Evolutionary conservation across 23 red algal genomes (phyloP).

Genomic region (Gracilaria gracilis): DNA sequence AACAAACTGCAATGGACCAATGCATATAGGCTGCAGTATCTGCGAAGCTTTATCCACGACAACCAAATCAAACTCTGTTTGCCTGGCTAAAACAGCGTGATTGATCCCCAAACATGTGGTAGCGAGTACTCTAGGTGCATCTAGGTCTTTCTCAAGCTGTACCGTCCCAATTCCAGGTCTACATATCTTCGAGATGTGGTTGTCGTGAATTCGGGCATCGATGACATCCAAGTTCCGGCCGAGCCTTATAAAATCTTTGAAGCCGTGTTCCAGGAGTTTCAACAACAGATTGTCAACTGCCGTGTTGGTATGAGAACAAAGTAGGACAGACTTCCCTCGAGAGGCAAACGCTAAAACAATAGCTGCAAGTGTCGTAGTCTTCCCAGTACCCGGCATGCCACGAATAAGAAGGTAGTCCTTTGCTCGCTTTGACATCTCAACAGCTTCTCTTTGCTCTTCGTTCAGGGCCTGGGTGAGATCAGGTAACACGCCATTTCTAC

Average conservation of each 20-base stretch:
- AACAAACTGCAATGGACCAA: conserved; percentile 74
- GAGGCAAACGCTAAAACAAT: conserved; percentile 52
- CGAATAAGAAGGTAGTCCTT: conserved; percentile 84
- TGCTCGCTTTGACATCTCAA: conserved; percentile 16
- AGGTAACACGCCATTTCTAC: not conserved
- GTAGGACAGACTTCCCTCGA: conserved; percentile 65
- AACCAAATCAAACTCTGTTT: conserved; percentile 86
- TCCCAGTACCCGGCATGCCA: conserved; percentile 91
- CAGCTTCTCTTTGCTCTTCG: conserved; percentile 49
- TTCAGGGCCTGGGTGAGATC: conserved; percentile 23
- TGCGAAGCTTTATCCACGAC: conserved; percentile 95
- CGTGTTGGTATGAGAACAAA: conserved; percentile 84
- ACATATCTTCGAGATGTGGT: conserved; percentile 39
- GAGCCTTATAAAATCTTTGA: conserved; percentile 68
- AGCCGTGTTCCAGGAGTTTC: conserved; percentile 45
- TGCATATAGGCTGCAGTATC: conserved; percentile 85
- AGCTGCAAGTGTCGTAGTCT: conserved; percentile 80
- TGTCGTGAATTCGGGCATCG: conserved; percentile 31
- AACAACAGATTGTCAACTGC: conserved; percentile 92
- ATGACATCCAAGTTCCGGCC: conserved; percentile 41
- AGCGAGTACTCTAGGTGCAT: conserved; percentile 66
- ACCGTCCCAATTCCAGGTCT: conserved; percentile 18
- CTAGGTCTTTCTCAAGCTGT: conserved; percentile 54
- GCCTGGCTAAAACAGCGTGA: conserved; percentile 67
- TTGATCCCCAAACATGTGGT: conserved; percentile 88